Evolutionary conservation across 768 basidiomycete genomes (phyloP).

Genomic region (Lentinula lateritia): DNA sequence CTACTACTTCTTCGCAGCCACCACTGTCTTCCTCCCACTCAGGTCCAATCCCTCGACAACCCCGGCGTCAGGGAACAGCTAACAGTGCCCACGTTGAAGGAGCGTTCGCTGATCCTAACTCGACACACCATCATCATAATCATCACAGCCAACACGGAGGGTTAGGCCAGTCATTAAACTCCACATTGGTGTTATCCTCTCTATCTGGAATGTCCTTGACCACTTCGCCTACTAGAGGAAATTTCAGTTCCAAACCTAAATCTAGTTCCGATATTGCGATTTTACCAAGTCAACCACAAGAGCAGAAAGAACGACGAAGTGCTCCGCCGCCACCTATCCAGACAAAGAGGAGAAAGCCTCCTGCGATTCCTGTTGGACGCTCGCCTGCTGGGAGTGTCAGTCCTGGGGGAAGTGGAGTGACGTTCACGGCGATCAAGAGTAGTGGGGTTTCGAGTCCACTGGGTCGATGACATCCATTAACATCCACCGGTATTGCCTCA

Average conservation of each 20-base stretch:
- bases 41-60: neutral
- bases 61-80: constrained; percentile 20
- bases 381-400: constrained; percentile 23
- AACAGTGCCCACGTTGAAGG: constrained; percentile 19
- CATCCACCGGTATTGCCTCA: too few relatives aligned
- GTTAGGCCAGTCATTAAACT: constrained; percentile 7
- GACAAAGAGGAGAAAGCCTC: constrained; percentile 63
- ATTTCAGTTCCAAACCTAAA: constrained; percentile 13
- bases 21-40: neutral
- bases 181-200: constrained; percentile 9
- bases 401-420: constrained; percentile 36
- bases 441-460: neutral
- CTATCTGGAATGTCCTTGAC: neutral
- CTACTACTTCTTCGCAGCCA: neutral
- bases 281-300: constrained; percentile 13
- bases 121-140: constrained; percentile 8
- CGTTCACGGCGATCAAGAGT: constrained; percentile 54
- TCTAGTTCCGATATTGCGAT: constrained; percentile 15
- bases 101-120: constrained; percentile 14
- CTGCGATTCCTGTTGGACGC: constrained; percentile 48
- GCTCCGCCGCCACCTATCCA: constrained; percentile 64
- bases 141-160: neutral
- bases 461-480: neutral
- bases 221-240: neutral
- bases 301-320: constrained; percentile 23